phyloP scores from a whole-genome alignment of 2,329 filamentous ascomycete genomes.

The Neonectria sp. region DNA sequence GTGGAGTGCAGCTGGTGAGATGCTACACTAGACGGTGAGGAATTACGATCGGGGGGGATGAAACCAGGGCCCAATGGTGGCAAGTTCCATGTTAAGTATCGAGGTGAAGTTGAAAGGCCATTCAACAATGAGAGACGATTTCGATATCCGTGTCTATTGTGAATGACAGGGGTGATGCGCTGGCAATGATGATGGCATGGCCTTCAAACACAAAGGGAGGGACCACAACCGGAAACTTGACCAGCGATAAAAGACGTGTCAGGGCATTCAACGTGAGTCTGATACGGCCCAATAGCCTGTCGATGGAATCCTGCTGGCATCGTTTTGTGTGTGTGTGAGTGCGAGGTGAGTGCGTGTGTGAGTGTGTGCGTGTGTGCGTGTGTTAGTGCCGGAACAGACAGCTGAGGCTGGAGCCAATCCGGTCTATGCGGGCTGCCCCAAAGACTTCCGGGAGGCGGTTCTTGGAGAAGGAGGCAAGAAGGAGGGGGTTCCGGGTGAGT shows the following conservation, averaged over 20 bases:
- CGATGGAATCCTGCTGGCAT: slow-evolving; percentile 3
- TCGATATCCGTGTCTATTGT: slow-evolving; percentile 8
- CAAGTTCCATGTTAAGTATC: not conserved
- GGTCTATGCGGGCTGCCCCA: slow-evolving; percentile 30
- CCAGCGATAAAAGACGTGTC: slow-evolving; percentile 41
- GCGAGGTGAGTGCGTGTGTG: slow-evolving; percentile 12
- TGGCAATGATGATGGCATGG: slow-evolving; percentile 44
- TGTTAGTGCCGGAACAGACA: slow-evolving; percentile 26
- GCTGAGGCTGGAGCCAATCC: slow-evolving; percentile 36
- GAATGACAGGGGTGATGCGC: slow-evolving; percentile 41
- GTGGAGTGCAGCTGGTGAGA: not conserved
- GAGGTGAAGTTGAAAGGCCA: slow-evolving; percentile 24
- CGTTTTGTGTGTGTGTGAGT: not conserved
- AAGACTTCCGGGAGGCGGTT: not conserved
- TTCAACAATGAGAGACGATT: slow-evolving; percentile 37
- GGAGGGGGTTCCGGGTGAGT: not conserved
- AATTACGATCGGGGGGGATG: not conserved
- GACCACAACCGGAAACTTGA: slow-evolving; percentile 30
- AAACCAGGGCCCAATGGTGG: not conserved
- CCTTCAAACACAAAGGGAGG: slow-evolving; percentile 7
- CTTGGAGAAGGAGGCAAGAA: not conserved
- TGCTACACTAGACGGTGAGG: not conserved
- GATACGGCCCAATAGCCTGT: slow-evolving; percentile 32
- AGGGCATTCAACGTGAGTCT: slow-evolving; percentile 26
- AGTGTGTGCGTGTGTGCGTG: not conserved